phyloP scores from a whole-genome alignment of 129 eudicot species.

The Glebionis coronaria region DNA sequence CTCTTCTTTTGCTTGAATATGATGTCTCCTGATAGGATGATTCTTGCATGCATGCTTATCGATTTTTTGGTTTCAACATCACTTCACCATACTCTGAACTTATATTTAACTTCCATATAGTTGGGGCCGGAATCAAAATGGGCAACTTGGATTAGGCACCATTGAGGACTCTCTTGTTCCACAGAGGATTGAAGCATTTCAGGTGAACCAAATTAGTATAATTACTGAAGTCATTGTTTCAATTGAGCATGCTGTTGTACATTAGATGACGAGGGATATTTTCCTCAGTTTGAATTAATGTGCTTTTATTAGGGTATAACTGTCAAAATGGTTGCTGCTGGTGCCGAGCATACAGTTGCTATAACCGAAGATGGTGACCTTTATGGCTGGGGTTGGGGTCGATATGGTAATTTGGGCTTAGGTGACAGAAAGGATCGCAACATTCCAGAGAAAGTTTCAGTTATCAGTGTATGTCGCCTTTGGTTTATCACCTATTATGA shows the following conservation, averaged over 20 bases:
- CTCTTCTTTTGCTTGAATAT: background rate
- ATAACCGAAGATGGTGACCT: conserved; percentile 90
- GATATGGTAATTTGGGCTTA: conserved; percentile 95
- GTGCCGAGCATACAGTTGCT: conserved; percentile 99
- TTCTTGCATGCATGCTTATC: conserved; percentile 7
- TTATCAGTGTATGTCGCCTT: conserved; percentile 48
- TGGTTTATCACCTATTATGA: background rate
- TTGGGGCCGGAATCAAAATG: conserved; percentile 99
- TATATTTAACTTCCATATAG: conserved; percentile 38
- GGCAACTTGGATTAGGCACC: conserved; percentile 97
- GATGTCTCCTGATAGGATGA: background rate
- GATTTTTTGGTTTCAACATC: conserved; percentile 11
- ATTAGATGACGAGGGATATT: background rate
- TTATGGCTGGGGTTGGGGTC: conserved; percentile 99
- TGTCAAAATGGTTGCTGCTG: conserved; percentile 98
- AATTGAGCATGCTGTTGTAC: background rate
- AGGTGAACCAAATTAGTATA: conserved; percentile 38
- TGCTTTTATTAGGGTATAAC: conserved; percentile 58
- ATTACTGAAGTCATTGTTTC: background rate
- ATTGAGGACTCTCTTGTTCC: conserved; percentile 91
- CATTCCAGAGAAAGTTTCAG: conserved; percentile 73
- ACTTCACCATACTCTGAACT: conserved; percentile 4
- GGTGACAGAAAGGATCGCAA: conserved; percentile 93
- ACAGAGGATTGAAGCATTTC: conserved; percentile 74
- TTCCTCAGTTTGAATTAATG: conserved; percentile 9